phyloP scores from a whole-genome alignment of 495 filamentous ascomycete genomes.

The Hyaloscypha finlandica region DNA sequence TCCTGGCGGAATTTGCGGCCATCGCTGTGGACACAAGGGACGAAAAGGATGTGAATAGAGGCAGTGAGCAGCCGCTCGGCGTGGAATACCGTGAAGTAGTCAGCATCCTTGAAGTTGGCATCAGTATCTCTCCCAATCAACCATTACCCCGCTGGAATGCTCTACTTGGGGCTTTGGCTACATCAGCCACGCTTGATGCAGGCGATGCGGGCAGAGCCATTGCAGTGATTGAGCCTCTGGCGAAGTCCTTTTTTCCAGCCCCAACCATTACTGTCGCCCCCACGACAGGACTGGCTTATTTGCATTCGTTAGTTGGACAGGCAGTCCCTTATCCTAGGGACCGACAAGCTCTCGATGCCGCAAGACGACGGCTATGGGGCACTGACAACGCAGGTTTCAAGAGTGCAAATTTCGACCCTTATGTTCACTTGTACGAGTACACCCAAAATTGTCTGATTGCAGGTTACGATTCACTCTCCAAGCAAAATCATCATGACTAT shows the following conservation, averaged over 20 bases:
- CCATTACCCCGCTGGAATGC: constrained; percentile 56
- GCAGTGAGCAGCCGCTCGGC: constrained; percentile 37
- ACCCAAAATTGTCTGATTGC: constrained; percentile 44
- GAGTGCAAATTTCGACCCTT: constrained; percentile 55
- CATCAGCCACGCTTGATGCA: constrained; percentile 61
- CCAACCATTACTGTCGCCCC: neutral
- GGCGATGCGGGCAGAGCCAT: constrained; percentile 64
- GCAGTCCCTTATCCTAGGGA: constrained; percentile 44
- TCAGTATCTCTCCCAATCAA: constrained; percentile 18
- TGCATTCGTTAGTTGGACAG: constrained; percentile 18
- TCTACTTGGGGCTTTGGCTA: constrained; percentile 58
- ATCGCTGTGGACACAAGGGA: constrained; percentile 34
- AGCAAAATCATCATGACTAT: constrained; percentile 32
- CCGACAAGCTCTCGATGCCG: constrained; percentile 58
- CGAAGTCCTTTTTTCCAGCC: constrained; percentile 32
- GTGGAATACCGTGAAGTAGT: constrained; percentile 70
- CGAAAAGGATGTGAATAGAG: constrained; percentile 23
- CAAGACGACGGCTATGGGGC: constrained; percentile 61
- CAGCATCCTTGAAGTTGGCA: constrained; percentile 65
- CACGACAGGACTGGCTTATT: constrained; percentile 13
- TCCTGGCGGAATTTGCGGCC: constrained; percentile 39
- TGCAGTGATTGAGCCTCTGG: constrained; percentile 70
- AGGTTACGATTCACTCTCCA: constrained; percentile 43
- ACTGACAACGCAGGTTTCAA: constrained; percentile 44
- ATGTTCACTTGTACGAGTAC: constrained; percentile 60